Base-by-base conservation (phyloP, 176 grass and related monocot genomes). In the Musa schizocarpa region DNA sequence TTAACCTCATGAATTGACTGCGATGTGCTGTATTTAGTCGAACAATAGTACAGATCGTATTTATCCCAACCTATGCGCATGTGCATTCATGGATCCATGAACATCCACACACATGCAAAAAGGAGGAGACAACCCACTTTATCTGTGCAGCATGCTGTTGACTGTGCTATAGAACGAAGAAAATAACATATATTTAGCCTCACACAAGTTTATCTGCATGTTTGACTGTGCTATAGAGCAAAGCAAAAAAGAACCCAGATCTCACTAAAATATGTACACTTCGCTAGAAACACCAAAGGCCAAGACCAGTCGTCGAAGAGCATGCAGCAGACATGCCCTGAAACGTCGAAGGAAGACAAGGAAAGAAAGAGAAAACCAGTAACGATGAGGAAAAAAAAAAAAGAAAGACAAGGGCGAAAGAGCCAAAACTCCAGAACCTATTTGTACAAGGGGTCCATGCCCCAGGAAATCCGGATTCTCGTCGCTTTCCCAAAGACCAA, bases 401-500 rank as follows among this genome's bases (percentile, higher is more conserved):
- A n/a, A n/a, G n/a, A n/a, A n/a, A n/a, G 34, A 43, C 34, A 6
- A 43, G 34, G 3, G 17, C 2, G 71, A 55, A 58, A 43, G 10
- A 6, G 7, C 6, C 3, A 70, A 0, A 48, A 51, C 9, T 70
- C 17, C 12, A 49, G n/a, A 11, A 43, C 34, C 9, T 11, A 65
- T 49, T 21, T 70, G 68, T 50, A 0, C 5, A 16, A 17, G 68
- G 68, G 43, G 3, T 63, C 43, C 74, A 50, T 74, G 52, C 13
- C 8, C 1, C 11, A 65, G 58, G 74, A 58, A 76, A 76, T 65
- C 74, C 65, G 74, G 58, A n/a, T 52, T 64, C n/a, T 65, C 43
- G 17, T 52, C 43, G 8, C 57, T 76, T 76, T 76, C 74, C 43
- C 74, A 63, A 76, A 63, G 17, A 65, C 74, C 74, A 76, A 76